Conservation (phyloP, 768 basidiomycete species). For the Xanthoconium purpureum region DNA sequence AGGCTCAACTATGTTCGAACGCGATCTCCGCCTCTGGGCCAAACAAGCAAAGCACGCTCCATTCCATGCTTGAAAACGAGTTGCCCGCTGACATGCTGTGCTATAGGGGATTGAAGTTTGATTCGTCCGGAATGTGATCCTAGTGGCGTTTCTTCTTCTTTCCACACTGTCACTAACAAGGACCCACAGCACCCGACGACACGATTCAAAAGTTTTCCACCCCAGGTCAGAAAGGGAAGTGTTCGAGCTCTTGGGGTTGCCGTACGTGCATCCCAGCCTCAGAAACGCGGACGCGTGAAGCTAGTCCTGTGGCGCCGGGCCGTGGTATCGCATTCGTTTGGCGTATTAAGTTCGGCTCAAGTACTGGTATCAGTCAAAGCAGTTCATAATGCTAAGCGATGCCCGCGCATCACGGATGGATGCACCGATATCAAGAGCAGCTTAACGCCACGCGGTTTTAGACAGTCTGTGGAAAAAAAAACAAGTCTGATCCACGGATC, state of each 20-base stretch:
- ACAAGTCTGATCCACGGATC: neutral
- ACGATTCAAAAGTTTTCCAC: conserved; percentile 57
- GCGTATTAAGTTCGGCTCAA: neutral
- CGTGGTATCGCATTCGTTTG: neutral
- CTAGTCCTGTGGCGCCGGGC: conserved; percentile 9
- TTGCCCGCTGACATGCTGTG: conserved; percentile 1
- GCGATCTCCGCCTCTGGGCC: conserved; percentile 76
- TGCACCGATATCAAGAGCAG: too few relatives aligned
- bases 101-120: conserved; percentile 74
- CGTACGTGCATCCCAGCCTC: conserved; percentile 67
- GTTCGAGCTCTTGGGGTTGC: conserved; percentile 65
- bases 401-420: neutral
- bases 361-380: neutral
- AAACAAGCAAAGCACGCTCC: conserved; percentile 52
- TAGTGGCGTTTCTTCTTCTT: neutral
- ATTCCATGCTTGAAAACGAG: neutral
- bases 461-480: neutral
- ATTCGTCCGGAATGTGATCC: conserved; percentile 74
- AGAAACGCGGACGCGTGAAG: conserved; percentile 67
- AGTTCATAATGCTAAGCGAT: neutral
- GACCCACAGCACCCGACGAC: conserved; percentile 44
- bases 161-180: neutral
- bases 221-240: conserved; percentile 70
- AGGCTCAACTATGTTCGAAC: conserved; percentile 86
- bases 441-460: too few relatives aligned